These are phyloP conservation scores for Suhomyces maxii DNA, from an alignment of 1,139 yeast species.

Conservation along the genomic window DNA sequence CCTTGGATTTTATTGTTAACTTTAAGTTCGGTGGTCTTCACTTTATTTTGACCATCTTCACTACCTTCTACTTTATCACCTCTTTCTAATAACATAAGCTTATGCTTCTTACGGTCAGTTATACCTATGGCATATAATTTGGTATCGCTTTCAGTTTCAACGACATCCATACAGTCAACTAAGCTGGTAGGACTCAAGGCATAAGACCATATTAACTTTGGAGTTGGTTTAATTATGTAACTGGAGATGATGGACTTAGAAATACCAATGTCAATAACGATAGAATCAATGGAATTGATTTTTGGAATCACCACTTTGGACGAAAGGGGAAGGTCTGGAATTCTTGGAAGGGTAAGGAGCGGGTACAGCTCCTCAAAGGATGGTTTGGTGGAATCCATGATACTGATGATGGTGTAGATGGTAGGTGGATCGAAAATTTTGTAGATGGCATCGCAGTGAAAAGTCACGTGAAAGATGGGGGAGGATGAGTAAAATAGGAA, in stretches of 20 bases:
- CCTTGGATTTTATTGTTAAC: slow-evolving; percentile 30
- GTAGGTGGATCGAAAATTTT: slow-evolving; percentile 6
- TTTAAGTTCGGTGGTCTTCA: slow-evolving; percentile 22
- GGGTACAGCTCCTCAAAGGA: slow-evolving; percentile 40
- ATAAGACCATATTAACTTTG: slow-evolving; percentile 72
- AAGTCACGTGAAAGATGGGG: slow-evolving; percentile 5
- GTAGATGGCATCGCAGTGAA: slow-evolving; percentile 14
- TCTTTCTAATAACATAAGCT: slow-evolving; percentile 34
- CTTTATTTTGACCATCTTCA: slow-evolving; percentile 13
- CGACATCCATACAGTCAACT: slow-evolving; percentile 47
- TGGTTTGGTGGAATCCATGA: slow-evolving; percentile 15
- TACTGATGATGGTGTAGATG: neutral
- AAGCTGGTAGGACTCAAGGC: slow-evolving; percentile 64
- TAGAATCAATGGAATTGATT: slow-evolving; percentile 24
- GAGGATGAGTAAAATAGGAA: neutral
- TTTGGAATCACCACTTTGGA: slow-evolving; percentile 35
- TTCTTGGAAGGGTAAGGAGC: slow-evolving; percentile 41
- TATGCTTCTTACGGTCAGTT: slow-evolving; percentile 48
- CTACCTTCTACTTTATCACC: slow-evolving; percentile 14
- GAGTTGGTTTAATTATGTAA: slow-evolving; percentile 76
- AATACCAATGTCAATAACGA: slow-evolving; percentile 58
- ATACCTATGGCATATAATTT: slow-evolving; percentile 43
- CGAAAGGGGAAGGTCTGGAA: slow-evolving; percentile 33
- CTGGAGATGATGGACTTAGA: slow-evolving; percentile 76
- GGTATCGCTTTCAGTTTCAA: slow-evolving; percentile 18